Base-by-base conservation (phyloP, 495 filamentous ascomycete species). In the Penicillium dipodomyicola region DNA sequence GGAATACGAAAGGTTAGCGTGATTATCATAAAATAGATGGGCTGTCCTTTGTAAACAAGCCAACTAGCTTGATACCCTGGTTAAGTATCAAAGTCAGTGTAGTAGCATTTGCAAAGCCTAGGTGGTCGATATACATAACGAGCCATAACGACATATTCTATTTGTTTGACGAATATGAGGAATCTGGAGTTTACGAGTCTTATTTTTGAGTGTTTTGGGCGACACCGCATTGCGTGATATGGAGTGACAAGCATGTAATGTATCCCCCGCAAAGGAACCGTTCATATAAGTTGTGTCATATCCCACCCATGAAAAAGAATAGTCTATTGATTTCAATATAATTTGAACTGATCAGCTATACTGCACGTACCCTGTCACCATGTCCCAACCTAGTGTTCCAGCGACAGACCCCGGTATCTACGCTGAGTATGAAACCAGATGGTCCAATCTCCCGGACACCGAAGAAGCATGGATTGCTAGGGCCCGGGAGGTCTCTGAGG, bases 401-500 rank as follows among this genome's bases (percentile, higher is more conserved):
- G 65, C 70, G 8, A 76, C 79, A 23, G 77, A 85, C 61, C 81
- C 81, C 10, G 63, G 72, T 22, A 67, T 83, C 48, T 85, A 84
- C 58, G 63, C 71, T 20, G 58, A 67, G 11, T 78, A 81, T 55
- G 61, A 78, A 54, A 59, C 71, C 10, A 75, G 76, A 65, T 84
- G 76, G 68, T 57, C 73, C n/a, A 40, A 64, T 0, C 64, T 77
- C 3, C 83, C 82, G 0, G 60, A 69, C 23, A 71, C 74, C 5
- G 61, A 72, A 10, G 65, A 72, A 8, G 75, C 59, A 29, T 85
- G 82, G 83, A 37, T 84, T 10, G 56, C 68, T 19, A 68, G 83
- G 43, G 84, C 83, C 1, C 63, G 65, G n/a, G 70, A 81, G 41
- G 81, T 85, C 1, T 69, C 80, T 8, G 71, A 76, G 4, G 77